Evolutionary conservation across 805 yeast species (phyloP).

Genomic region (Cyberlindnera xylosilytica): DNA sequence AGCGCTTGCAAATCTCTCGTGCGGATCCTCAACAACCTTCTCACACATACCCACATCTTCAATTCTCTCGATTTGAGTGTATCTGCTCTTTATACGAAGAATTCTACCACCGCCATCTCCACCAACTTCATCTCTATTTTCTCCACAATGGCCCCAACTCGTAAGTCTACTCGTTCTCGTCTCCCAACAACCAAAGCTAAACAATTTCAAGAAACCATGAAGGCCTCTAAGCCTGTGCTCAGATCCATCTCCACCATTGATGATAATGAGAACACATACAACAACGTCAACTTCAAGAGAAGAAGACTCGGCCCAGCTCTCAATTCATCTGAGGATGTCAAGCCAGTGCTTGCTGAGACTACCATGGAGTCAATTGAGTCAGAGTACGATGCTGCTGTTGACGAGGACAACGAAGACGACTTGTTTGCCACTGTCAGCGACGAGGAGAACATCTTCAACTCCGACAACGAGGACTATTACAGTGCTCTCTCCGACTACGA

Average conservation of each 20-base stretch:
- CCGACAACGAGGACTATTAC: constrained; percentile 27
- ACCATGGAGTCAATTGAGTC: too few species aligned
- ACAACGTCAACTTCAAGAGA: constrained; percentile 26
- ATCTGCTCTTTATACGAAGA: too few species aligned
- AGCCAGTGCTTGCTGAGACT: too few species aligned
- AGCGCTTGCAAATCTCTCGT: too few species aligned
- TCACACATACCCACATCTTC: too few species aligned
- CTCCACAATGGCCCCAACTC: constrained; percentile 22
- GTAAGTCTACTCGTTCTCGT: constrained; percentile 29
- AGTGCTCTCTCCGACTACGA: constrained; percentile 28
- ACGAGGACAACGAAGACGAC: constrained; percentile 21
- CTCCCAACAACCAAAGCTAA: constrained; percentile 27
- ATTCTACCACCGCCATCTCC: not conserved
- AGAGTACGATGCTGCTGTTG: constrained; percentile 9
- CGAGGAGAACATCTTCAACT: constrained; percentile 26
- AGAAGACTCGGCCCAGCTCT: constrained; percentile 17
- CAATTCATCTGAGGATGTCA: constrained; percentile 5
- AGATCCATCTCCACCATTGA: constrained; percentile 29
- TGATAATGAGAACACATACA: constrained; percentile 28
- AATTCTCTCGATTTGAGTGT: too few species aligned
- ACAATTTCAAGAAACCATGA: constrained; percentile 20
- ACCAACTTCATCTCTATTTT: not conserved
- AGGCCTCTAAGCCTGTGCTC: constrained; percentile 24
- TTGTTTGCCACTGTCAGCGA: constrained; percentile 15
- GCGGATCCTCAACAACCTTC: too few species aligned